These are phyloP conservation scores for Xerocomellus chrysenteron DNA, from an alignment of 768 basidiomycete genomes.

Conservation along the genomic window DNA sequence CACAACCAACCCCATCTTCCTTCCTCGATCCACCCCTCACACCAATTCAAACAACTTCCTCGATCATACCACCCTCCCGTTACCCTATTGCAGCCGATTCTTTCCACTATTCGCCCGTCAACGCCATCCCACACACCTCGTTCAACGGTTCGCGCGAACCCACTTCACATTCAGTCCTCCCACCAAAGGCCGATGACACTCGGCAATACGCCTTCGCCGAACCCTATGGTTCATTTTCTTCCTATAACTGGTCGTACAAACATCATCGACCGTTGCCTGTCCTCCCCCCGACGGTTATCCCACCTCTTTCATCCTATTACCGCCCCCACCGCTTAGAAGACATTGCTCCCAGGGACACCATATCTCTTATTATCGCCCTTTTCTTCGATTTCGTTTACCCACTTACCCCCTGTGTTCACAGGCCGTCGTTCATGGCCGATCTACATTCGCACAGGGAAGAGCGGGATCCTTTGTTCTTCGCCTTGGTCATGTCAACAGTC, in stretches of 20 bases:
- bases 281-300: conserved; percentile 41
- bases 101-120: conserved; percentile 52
- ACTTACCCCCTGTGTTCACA: conserved; percentile 87
- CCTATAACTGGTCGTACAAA: conserved; percentile 72
- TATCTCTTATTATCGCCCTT: conserved; percentile 78
- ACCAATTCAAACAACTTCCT: conserved; percentile 40
- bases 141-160: conserved; percentile 42
- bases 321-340: conserved; percentile 78
- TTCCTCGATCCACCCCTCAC: conserved; percentile 55
- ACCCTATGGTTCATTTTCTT: conserved; percentile 60
- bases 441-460: conserved; percentile 78
- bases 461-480: conserved; percentile 86
- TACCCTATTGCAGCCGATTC: conserved; percentile 72
- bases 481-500: conserved; percentile 85
- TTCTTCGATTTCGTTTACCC: conserved; percentile 96
- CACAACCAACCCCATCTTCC: conserved; percentile 23
- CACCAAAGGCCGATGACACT: conserved; percentile 47
- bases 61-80: conserved; percentile 55
- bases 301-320: conserved; percentile 71
- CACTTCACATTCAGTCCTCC: conserved; percentile 28
- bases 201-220: conserved; percentile 48
- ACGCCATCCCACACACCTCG: conserved; percentile 33
- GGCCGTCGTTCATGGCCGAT: conserved; percentile 91
- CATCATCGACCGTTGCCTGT: conserved; percentile 53
- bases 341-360: conserved; percentile 77